Evolutionary conservation across 2,329 filamentous ascomycete species (phyloP).

Genomic region (Arthrobotrys entomopaga): DNA sequence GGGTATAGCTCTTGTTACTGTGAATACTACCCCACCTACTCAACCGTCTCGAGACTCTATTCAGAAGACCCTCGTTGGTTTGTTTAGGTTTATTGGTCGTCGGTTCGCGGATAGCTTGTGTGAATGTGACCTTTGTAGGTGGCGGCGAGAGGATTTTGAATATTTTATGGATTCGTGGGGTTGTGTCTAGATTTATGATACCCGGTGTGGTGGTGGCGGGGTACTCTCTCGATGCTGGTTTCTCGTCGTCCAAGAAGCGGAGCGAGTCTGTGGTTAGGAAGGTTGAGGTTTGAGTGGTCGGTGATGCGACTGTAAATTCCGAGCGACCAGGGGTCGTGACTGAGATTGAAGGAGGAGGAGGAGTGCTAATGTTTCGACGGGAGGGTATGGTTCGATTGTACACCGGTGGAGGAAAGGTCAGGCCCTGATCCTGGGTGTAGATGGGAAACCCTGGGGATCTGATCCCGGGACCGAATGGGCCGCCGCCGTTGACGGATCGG

Average conservation of each 20-base stretch:
- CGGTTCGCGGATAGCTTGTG: constrained; percentile 27
- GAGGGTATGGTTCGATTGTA: not conserved
- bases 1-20: constrained; percentile 17
- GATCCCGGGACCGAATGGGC: not conserved
- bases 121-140: constrained; percentile 44
- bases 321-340: constrained; percentile 19
- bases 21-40: constrained; percentile 29
- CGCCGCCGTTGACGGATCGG: not conserved
- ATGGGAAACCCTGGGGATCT: not conserved
- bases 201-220: constrained; percentile 5
- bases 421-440: not conserved
- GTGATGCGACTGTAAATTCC: constrained; percentile 4
- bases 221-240: constrained; percentile 16
- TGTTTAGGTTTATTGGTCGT: constrained; percentile 8
- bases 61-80: not conserved
- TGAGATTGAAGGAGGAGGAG: constrained; percentile 13
- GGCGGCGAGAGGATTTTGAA: constrained; percentile 40
- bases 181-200: constrained; percentile 39
- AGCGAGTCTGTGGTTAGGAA: constrained; percentile 22
- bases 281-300: constrained; percentile 24
- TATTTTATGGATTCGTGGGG: constrained; percentile 40
- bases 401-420: constrained; percentile 7
- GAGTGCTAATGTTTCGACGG: not conserved
- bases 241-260: constrained; percentile 32
- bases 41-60: constrained; percentile 32